Evolutionary conservation across 768 basidiomycete genomes (phyloP), one percentile per base, ranked within the genome.

Genomic region (Leccinum subtestaceum): DNA sequence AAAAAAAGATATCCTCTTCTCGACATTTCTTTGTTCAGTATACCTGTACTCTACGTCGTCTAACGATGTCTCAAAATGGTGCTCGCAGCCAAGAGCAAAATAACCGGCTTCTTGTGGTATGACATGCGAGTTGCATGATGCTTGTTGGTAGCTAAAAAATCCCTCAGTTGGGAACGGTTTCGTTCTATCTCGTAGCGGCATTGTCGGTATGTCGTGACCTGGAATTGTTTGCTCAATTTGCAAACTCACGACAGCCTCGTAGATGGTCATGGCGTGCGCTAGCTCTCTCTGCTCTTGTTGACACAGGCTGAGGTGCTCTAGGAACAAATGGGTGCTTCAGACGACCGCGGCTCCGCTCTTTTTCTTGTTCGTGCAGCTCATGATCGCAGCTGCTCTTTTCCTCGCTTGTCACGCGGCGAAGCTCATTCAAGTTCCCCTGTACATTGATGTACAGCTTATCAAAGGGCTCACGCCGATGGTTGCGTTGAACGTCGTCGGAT

Each of bases 291-390:
- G 23, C 59, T 74, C 60, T 9, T 25, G 23, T 31, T 59, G 46
- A 62, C 59, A 40, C 60, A 53, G 55, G 61, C 58, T 66, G 47
- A 60, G 43, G 13, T 45, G 12, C 27, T 57, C 2, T 72, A 93
- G 91, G 40, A 93, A 93, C 67, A 93, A 95, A 89, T 93, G 91
- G 92, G 94, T 95, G 12, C 78, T 96, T 29, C 87, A 88, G 70
- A 74, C 75, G 21, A 91, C 92, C 17, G 70, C 78, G 13, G 83
- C 84, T 2, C 94, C 94, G 0, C 79, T 95, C 2, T 95, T 95
- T 77, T 95, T 96, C 80, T 80, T 95, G 15, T 86, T 89, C 75
- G 76, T 81, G 2, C 93, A 96, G 68, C 81, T 95, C 10, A 62
- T 84, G 51, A 92, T 95, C 55, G 94, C 94, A 8, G 85, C 91